Conservation (phyloP, 225 moss, liverwort and hornwort genomes). For the Physcomitrium patens region DNA sequence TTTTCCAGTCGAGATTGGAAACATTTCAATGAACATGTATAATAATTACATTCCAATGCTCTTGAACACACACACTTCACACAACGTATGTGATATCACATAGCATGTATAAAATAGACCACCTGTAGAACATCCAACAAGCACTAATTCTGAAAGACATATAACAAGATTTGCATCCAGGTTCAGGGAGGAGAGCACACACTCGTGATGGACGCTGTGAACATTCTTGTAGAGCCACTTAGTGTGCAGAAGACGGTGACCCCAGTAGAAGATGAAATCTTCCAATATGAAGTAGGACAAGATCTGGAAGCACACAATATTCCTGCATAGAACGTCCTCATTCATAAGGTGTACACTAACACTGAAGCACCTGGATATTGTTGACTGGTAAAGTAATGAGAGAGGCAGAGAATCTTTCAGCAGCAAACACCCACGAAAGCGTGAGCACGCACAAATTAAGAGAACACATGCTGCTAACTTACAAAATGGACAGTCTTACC, state of each 20-base stretch:
- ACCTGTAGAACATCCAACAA: background rate
- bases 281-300: constrained; percentile 94
- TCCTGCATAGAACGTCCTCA: constrained; percentile 61
- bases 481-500: constrained; percentile 47
- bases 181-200: constrained; percentile 46
- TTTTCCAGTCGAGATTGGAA: too few species aligned
- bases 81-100: too few species aligned
- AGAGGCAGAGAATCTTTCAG: too few species aligned
- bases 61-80: too few species aligned
- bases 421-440: too few species aligned
- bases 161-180: background rate
- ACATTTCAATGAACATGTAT: too few species aligned
- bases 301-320: constrained; percentile 92
- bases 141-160: background rate
- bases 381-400: too few species aligned
- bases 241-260: constrained; percentile 91
- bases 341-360: constrained; percentile 1
- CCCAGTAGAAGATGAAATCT: constrained; percentile 99
- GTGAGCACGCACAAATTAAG: too few species aligned
- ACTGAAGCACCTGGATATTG: background rate
- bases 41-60: too few species aligned
- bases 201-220: constrained; percentile 99
- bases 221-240: constrained; percentile 99
- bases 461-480: background rate
- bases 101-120: background rate